Base-by-base conservation (phyloP, 1,139 yeast species). In the Geotrichum cucujoidarum region DNA sequence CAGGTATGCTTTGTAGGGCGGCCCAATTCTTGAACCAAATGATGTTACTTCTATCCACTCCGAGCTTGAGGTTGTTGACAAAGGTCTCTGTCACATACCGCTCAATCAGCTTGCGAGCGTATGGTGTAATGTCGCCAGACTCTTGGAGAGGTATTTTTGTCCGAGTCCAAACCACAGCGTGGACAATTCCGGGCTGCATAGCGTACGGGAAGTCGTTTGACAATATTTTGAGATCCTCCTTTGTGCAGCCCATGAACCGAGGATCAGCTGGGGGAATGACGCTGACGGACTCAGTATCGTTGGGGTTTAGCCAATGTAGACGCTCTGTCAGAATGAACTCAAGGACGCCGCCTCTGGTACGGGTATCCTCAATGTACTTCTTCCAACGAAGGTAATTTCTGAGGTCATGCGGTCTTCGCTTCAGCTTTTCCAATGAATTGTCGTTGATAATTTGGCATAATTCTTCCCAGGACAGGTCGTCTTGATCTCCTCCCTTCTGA, bases 191-290 rank as follows among this genome's bases (percentile, higher is more conserved):
- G 2, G 56, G 53, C 35, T 63, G 71, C 29, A 70, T 58, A 16
- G 67, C 69, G 49, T 71, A 71, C 2, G 74, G 72, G 51, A 67
- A 71, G 49, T 70, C 73, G 50, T 71, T 71, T 34, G 45, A 52
- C 18, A 70, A 55, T 21, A 71, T 64, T 50, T 61, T 66, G 40
- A 67, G 53, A 49, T 71, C 74, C 1, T 50, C 25, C 2, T 24
- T 18, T 10, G 53, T 44, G 32, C 57, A 51, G 4, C 54, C 62
- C 31, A 69, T 56, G 39, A 63, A 60, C 25, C 31, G 27, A 10
- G 30, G 29, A 10, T 40, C 38, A 25, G 47, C 54, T 6, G 43
- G 42, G 55, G 57, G 55, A 13, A 36, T 6, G n/a, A 29, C 32
- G 13, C 5, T 10, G 18, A 56, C 49, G 21, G 22, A 32, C 6